These are phyloP conservation scores for Petrea volubilis DNA, from an alignment of 257 asterid species.

Conservation along the genomic window DNA sequence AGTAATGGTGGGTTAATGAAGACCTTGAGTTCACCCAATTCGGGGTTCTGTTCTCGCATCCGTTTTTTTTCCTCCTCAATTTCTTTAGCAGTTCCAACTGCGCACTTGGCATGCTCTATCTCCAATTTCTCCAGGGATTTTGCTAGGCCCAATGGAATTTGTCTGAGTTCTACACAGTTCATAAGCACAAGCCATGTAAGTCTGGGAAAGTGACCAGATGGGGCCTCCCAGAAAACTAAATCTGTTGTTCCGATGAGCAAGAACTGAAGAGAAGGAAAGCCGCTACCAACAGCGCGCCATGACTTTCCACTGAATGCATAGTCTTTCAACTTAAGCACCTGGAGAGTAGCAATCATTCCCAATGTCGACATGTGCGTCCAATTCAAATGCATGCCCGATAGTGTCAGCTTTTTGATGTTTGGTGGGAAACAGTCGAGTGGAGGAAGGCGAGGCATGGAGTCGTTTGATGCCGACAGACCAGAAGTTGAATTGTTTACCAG, in stretches of 20 bases:
- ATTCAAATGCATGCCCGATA: slow-evolving; percentile 21
- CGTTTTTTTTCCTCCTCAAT: not conserved
- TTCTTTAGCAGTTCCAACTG: slow-evolving; percentile 7
- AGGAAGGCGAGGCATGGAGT: slow-evolving; percentile 21
- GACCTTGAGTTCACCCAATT: slow-evolving; percentile 19
- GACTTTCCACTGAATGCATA: slow-evolving; percentile 34
- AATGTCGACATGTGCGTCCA: slow-evolving; percentile 37
- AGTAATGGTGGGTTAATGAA: no score
- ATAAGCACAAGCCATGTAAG: slow-evolving; percentile 34
- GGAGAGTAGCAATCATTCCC: slow-evolving; percentile 19
- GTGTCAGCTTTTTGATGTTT: slow-evolving; percentile 27
- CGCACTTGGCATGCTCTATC: not conserved
- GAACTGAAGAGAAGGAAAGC: slow-evolving; percentile 26
- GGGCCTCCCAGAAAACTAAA: slow-evolving; percentile 35
- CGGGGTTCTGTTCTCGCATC: no score
- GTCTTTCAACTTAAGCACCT: slow-evolving; percentile 45
- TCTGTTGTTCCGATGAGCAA: slow-evolving; percentile 29
- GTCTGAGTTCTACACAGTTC: slow-evolving; percentile 23
- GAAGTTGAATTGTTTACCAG: slow-evolving; percentile 19
- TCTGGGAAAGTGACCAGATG: slow-evolving; percentile 21
- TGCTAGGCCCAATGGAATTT: slow-evolving; percentile 27
- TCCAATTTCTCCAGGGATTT: slow-evolving; percentile 30
- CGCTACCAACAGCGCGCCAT: slow-evolving; percentile 27
- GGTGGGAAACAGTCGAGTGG: slow-evolving; percentile 18
- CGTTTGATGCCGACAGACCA: not conserved